Evolutionary conservation across 306 rosid genomes (phyloP).

Genomic region (Castanopsis chinensis): DNA sequence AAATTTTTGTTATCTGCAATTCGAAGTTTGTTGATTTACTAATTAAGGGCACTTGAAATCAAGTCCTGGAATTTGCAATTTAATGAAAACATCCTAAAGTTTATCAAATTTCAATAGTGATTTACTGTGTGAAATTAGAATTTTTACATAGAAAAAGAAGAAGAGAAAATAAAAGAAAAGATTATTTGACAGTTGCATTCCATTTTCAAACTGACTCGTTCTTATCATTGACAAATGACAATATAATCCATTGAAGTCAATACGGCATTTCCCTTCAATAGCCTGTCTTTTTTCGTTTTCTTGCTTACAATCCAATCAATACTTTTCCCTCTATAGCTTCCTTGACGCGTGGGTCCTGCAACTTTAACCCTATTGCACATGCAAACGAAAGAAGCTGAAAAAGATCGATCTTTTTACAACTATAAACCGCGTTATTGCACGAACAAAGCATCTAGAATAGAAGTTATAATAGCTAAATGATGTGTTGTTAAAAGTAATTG

Average conservation of each 20-base stretch:
- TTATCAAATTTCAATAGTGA: not conserved
- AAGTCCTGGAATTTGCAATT: not conserved
- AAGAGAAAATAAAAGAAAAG: not conserved
- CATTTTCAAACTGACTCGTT: not conserved
- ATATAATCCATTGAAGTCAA: not conserved
- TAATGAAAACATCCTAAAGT: not conserved
- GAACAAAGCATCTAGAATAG: conserved; percentile 24
- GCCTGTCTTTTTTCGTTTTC: not conserved
- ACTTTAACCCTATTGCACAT: conserved; percentile 18
- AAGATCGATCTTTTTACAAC: conserved; percentile 26
- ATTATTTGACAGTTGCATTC: not conserved
- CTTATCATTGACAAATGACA: not conserved
- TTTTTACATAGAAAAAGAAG: not conserved
- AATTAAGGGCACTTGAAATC: not conserved
- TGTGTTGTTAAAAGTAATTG: not conserved
- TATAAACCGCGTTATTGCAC: conserved; percentile 66
- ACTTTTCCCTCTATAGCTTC: not conserved
- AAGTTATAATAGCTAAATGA: not conserved
- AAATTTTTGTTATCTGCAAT: too few species aligned
- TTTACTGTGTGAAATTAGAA: not conserved
- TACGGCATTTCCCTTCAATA: not conserved
- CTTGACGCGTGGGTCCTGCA: conserved; percentile 16
- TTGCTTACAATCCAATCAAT: not conserved
- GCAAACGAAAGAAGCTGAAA: conserved; percentile 21
- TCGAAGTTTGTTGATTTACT: too few species aligned